Percentiles rank a stretch among this genome's conserved stretches.
Evolutionary conservation across 108 stramenopile species (phyloP).

Genomic region (Thalassiosira profunda): DNA sequence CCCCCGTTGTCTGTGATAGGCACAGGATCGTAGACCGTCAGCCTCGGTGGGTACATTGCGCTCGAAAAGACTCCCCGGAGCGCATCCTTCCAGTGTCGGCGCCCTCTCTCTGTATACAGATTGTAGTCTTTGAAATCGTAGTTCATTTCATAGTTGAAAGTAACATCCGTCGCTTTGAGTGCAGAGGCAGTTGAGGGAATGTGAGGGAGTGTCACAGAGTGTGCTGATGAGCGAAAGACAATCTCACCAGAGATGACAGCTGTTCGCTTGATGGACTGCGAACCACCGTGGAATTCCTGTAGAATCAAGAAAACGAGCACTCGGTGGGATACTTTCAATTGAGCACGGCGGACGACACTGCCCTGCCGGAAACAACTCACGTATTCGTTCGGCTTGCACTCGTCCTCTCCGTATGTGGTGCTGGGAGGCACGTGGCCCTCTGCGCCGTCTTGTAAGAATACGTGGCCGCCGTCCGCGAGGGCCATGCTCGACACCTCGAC

Average conservation of each 20-base stretch:
- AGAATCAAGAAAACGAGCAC: too few species aligned
- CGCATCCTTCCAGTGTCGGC: constrained; percentile 40
- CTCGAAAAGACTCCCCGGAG: constrained; percentile 56
- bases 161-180: constrained; percentile 61
- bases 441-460: constrained; percentile 69
- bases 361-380: too few species aligned
- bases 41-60: constrained; percentile 46
- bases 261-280: constrained; percentile 56
- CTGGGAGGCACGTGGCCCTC: constrained; percentile 20
- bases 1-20: constrained; percentile 42
- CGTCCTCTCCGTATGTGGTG: constrained; percentile 35
- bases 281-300: constrained; percentile 70
- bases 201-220: too few species aligned
- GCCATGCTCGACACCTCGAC: constrained; percentile 45
- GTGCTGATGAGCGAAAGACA: too few species aligned
- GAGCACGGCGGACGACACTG: too few species aligned
- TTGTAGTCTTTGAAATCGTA: constrained; percentile 24
- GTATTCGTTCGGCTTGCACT: constrained; percentile 46
- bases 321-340: too few species aligned
- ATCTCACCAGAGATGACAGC: constrained; percentile 54
- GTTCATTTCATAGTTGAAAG: constrained; percentile 54
- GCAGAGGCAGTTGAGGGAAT: too few species aligned
- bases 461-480: constrained; percentile 56
- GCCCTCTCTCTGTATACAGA: constrained; percentile 24
- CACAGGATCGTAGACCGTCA: constrained; percentile 58